Conservation (phyloP, 2,329 filamentous ascomycete species). For the Teratosphaeria gauchensis region DNA sequence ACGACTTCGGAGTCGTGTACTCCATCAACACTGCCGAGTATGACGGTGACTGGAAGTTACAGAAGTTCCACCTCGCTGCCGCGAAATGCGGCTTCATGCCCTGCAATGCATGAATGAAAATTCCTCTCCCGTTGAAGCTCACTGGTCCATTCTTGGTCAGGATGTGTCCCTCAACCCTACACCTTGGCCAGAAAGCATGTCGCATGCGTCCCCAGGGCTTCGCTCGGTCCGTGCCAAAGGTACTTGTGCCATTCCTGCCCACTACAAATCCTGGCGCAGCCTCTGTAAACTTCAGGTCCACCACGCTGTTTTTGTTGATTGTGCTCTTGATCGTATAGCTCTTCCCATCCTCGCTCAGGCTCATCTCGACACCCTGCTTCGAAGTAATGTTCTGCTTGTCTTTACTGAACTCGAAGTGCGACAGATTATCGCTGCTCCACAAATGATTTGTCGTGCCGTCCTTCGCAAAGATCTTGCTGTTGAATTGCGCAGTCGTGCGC, state of each 20-base stretch:
- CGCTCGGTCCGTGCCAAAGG: conserved; percentile 74
- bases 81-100: conserved; percentile 99
- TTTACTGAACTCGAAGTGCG: conserved; percentile 73
- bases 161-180: conserved; percentile 70
- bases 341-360: conserved; percentile 75
- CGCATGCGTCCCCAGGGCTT: conserved; percentile 89
- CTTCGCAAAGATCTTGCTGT: conserved; percentile 81
- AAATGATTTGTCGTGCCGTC: conserved; percentile 57
- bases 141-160: conserved; percentile 66
- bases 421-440: conserved; percentile 75
- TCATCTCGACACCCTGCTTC: conserved; percentile 52
- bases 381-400: conserved; percentile 77
- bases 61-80: conserved; percentile 84
- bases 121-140: conserved; percentile 68
- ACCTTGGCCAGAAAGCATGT: conserved; percentile 91
- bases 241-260: conserved; percentile 73
- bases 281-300: conserved; percentile 76
- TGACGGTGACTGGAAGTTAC: conserved; percentile 76
- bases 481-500: conserved; percentile 86
- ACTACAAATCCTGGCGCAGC: conserved; percentile 71
- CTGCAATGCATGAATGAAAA: conserved; percentile 80
- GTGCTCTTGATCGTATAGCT: conserved; percentile 85
- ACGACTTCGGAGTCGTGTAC: conserved; percentile 86
- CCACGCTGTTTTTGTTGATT: conserved; percentile 67
- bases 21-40: conserved; percentile 93